Percentiles rank a stretch among this genome's conserved stretches.
Evolutionary conservation across 2,329 filamentous ascomycete genomes (phyloP).

Genomic region (Lasiodiplodia citricola): DNA sequence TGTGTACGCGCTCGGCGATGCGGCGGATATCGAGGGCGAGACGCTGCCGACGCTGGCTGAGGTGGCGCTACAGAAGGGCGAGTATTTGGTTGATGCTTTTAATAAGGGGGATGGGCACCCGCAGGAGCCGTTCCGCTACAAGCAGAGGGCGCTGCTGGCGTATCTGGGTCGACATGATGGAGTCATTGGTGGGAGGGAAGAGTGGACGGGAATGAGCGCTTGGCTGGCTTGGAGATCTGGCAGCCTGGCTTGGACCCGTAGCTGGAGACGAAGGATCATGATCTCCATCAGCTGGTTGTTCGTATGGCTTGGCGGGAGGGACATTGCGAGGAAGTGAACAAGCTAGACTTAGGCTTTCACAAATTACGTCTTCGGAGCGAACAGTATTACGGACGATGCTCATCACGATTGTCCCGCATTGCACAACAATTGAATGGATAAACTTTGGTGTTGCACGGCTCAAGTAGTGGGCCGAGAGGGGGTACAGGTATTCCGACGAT

Average conservation of each 20-base stretch:
- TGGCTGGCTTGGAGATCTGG: conserved; percentile 53
- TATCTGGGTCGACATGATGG: conserved; percentile 53
- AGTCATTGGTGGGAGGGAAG: conserved; percentile 39
- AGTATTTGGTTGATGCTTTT: conserved; percentile 41
- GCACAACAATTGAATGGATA: too few species aligned
- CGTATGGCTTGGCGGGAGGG: conserved; percentile 13
- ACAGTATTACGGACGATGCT: too few species aligned
- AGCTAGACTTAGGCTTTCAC: too few species aligned
- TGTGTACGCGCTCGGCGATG: conserved; percentile 44
- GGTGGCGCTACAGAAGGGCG: conserved; percentile 47
- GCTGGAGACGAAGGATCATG: conserved; percentile 40
- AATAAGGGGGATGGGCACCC: conserved; percentile 54
- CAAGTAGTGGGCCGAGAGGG: too few species aligned
- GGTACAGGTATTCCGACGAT: too few species aligned
- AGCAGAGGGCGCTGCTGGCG: conserved; percentile 45
- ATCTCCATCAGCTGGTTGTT: conserved; percentile 31
- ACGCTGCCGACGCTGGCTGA: conserved; percentile 45
- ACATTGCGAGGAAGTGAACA: conserved; percentile 10
- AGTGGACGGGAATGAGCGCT: conserved; percentile 49
- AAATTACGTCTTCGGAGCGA: too few species aligned
- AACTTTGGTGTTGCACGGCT: too few species aligned
- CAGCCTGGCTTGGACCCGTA: conserved; percentile 44
- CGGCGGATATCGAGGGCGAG: conserved; percentile 46
- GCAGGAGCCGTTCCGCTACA: conserved; percentile 46
- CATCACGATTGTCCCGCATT: too few species aligned